Evolutionary conservation across 768 basidiomycete species (phyloP).

Genomic region (Podaxis rugospora): DNA sequence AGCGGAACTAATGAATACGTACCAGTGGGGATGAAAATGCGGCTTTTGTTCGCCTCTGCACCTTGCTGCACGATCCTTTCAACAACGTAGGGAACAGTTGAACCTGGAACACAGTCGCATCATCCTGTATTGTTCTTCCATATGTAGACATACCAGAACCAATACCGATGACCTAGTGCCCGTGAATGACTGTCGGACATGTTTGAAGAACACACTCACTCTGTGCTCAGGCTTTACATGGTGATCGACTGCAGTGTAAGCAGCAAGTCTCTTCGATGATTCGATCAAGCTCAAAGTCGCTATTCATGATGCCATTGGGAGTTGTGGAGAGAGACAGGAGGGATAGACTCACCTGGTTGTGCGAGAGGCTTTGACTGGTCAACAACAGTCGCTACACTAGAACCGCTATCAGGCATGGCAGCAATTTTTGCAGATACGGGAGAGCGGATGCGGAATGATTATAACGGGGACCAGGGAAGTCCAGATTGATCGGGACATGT

Average conservation of each 20-base stretch:
- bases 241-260: conserved; percentile 90
- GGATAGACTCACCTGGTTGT: neutral
- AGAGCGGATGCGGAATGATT: neutral
- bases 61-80: conserved; percentile 91
- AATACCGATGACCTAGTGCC: conserved; percentile 74
- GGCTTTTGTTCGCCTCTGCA: conserved; percentile 61
- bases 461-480: neutral
- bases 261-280: conserved; percentile 83
- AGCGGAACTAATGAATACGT: conserved; percentile 13
- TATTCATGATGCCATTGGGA: neutral
- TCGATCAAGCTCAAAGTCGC: conserved; percentile 52
- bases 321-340: neutral
- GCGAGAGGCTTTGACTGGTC: neutral
- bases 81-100: conserved; percentile 95
- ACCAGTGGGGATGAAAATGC: conserved; percentile 91
- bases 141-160: conserved; percentile 59
- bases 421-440: neutral
- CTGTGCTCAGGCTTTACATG: conserved; percentile 81
- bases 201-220: conserved; percentile 36
- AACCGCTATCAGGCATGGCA: neutral
- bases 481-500: neutral
- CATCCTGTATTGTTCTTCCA: neutral
- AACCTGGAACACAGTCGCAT: conserved; percentile 40
- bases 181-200: neutral
- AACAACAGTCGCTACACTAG: neutral